Evolutionary conservation across 2,329 filamentous ascomycete genomes (phyloP), one percentile per base, ranked within the genome.

Genomic region (Dothistroma pini): DNA sequence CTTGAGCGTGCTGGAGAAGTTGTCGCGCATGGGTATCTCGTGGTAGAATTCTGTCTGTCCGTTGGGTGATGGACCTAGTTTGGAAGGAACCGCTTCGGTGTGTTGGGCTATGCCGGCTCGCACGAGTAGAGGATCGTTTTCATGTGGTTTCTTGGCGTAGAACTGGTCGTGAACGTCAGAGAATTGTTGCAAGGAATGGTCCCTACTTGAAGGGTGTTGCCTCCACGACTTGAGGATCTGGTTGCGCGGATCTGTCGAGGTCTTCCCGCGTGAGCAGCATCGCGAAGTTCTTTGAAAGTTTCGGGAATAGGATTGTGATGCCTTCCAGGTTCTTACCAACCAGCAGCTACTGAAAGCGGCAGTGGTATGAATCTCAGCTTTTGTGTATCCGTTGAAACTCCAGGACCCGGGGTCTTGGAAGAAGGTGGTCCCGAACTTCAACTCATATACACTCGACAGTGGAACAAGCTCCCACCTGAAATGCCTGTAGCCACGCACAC

Each of bases 1-100:
- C 35, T 74, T 72, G 29, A 75, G 65, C 0, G 61, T 70, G 62
- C 73, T 76, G 56, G 69, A 58, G 25, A 68, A 67, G 2, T 72
- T 75, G 51, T 76, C 74, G 8, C 74, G 68, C 66, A 75, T 70
- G 4, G 63, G 59, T 25, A 77, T 74, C 56, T 70, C 66, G 55
- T 69, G 70, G 49, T 75, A 71, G 59, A 86, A 74, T 4, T 69
- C 72, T 22, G 62, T 56, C 29, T 70, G 31, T 16, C 56, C 59
- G 1, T 61, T 29, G 21, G 67, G 61, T 14, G 65, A 34, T n/a
- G 63, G 59, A 38, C 66, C 69, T n/a, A 69, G 48, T 35, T 56
- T 59, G 16, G 50, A 35, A 11, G 63, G 54, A 11, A 50, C 50
- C 22, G 60, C 57, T 29, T 63, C 51, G n/a, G 54, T 62, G 25